Conservation (phyloP, 371 early-diverging fungal species). For the Lichtheimia hyalospora region DNA sequence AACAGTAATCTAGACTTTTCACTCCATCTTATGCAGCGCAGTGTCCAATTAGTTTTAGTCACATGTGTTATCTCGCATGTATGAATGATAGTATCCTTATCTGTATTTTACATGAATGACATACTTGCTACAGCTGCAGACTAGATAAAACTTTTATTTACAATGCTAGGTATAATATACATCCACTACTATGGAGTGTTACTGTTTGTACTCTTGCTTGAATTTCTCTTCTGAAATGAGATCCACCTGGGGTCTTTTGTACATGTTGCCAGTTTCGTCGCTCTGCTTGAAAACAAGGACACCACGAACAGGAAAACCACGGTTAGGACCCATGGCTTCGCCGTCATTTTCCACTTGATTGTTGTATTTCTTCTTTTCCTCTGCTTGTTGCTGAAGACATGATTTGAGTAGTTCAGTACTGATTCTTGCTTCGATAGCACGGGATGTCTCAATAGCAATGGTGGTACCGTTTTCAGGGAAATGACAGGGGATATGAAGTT, state of each 20-base stretch:
- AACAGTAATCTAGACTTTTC: too few species aligned
- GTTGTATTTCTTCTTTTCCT: neutral
- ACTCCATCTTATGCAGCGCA: too few species aligned
- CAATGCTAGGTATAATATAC: too few species aligned
- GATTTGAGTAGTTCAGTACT: slow-evolving; percentile 54
- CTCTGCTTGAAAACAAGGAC: neutral
- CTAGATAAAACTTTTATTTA: too few species aligned
- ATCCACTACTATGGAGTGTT: neutral
- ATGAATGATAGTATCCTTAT: too few species aligned
- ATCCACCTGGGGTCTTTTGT: neutral
- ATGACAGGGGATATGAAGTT: slow-evolving; percentile 83
- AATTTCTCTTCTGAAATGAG: slow-evolving; percentile 3
- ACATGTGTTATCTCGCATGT: too few species aligned
- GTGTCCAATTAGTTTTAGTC: neutral
- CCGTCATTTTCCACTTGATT: neutral
- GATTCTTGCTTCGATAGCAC: slow-evolving; percentile 57
- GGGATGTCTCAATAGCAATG: slow-evolving; percentile 65
- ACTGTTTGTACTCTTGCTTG: slow-evolving; percentile 1
- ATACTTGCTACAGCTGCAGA: too few species aligned
- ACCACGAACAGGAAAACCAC: neutral
- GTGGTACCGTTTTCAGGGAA: slow-evolving; percentile 89
- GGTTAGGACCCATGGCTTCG: slow-evolving; percentile 2
- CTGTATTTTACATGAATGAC: too few species aligned
- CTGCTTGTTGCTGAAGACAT: slow-evolving; percentile 10
- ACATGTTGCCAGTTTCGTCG: neutral